Percentiles rank a stretch among this genome's conserved stretches.
Conservation (phyloP, 768 basidiomycete species). For the Auriscalpium vulgare region DNA sequence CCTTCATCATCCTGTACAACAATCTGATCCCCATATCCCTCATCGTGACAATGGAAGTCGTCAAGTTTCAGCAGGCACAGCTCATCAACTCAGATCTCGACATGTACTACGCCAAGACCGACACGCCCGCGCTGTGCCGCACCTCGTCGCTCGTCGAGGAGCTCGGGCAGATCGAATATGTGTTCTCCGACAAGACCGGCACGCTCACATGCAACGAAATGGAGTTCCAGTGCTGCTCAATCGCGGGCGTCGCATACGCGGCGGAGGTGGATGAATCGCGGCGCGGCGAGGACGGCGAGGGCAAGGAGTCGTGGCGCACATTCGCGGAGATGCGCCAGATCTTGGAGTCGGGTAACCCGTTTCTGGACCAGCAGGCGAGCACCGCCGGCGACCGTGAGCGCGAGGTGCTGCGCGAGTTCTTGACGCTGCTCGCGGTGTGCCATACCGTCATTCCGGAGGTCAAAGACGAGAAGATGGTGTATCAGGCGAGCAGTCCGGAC, state of each 20-base stretch:
- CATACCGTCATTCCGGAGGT: conserved; percentile 98
- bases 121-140: conserved; percentile 95
- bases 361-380: conserved; percentile 34
- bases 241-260: conserved; percentile 85
- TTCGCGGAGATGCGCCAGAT: conserved; percentile 65
- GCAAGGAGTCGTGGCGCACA: conserved; percentile 60
- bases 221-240: conserved; percentile 89
- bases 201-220: conserved; percentile 97
- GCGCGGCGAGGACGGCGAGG: conserved; percentile 49
- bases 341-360: conserved; percentile 48
- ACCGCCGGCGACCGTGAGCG: conserved; percentile 25
- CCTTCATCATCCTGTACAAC: conserved; percentile 98
- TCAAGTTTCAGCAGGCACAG: conserved; percentile 96
- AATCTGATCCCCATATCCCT: conserved; percentile 98
- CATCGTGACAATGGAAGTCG: conserved; percentile 99
- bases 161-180: conserved; percentile 94
- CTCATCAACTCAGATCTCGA: conserved; percentile 97
- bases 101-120: conserved; percentile 94
- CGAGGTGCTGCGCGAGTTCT: conserved; percentile 25
- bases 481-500: conserved; percentile 96
- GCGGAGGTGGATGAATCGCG: conserved; percentile 85
- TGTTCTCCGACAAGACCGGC: conserved; percentile 93
- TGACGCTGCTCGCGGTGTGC: conserved; percentile 71
- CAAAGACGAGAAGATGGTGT: conserved; percentile 81
- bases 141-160: conserved; percentile 98